Percentiles rank a stretch among this genome's conserved stretches.
Conservation (phyloP, 2,329 filamentous ascomycete genomes). For the Colletotrichum lupini region DNA sequence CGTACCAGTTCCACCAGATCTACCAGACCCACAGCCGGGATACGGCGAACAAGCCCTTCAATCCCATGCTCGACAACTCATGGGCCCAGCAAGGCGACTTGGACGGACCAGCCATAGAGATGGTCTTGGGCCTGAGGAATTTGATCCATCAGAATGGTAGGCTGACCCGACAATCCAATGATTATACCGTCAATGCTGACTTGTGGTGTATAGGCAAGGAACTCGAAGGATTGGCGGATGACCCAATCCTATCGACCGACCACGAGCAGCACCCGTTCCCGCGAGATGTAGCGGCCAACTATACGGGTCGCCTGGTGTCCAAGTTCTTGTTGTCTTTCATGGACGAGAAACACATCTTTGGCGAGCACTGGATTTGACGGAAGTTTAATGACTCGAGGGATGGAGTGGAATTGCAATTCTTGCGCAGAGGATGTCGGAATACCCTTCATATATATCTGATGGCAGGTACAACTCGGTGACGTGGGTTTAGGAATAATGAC, state of each 20-base stretch:
- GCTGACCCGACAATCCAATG: slow-evolving; percentile 39
- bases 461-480: background rate
- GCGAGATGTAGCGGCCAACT: slow-evolving; percentile 59
- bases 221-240: slow-evolving; percentile 57
- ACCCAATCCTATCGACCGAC: slow-evolving; percentile 56
- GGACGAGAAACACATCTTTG: slow-evolving; percentile 61
- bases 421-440: background rate
- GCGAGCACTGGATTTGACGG: slow-evolving; percentile 23
- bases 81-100: slow-evolving; percentile 56
- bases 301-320: slow-evolving; percentile 63
- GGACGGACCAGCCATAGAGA: slow-evolving; percentile 56
- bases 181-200: background rate
- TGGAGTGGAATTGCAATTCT: background rate
- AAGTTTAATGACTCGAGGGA: too few relatives aligned
- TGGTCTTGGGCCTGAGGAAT: slow-evolving; percentile 57
- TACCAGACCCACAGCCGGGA: slow-evolving; percentile 68
- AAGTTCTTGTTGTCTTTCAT: slow-evolving; percentile 67
- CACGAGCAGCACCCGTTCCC: slow-evolving; percentile 58
- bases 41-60: slow-evolving; percentile 61
- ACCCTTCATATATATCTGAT: background rate
- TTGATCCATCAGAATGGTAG: slow-evolving; percentile 59
- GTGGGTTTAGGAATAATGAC: background rate
- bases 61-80: slow-evolving; percentile 61
- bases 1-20: slow-evolving; percentile 69
- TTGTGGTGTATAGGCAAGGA: slow-evolving; percentile 47